Evolutionary conservation across 192 early-diverging fungal genomes (phyloP).

Genomic region (Phlyctochytrium arcticum): DNA sequence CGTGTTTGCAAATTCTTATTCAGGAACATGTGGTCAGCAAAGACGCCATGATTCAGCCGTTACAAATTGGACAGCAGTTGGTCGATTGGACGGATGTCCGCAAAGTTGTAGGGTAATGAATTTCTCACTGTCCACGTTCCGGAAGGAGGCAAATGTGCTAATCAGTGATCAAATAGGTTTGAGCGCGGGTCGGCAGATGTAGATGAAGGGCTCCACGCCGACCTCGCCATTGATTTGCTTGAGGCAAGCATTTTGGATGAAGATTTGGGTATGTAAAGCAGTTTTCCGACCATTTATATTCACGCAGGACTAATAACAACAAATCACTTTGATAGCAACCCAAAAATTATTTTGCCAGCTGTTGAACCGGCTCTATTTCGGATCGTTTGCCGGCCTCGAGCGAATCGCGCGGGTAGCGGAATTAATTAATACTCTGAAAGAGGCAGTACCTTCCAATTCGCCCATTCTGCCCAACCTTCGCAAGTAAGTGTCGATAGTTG

Average conservation of each 20-base stretch:
- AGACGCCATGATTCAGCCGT: constrained; percentile 49
- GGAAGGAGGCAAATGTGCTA: background rate
- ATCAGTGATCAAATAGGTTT: background rate
- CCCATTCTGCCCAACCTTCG: background rate
- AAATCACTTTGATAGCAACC: constrained; percentile 33
- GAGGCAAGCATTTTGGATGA: constrained; percentile 45
- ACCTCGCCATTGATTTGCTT: constrained; percentile 63
- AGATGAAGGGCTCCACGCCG: constrained; percentile 49
- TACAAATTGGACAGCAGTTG: constrained; percentile 68
- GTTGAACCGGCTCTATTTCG: constrained; percentile 54
- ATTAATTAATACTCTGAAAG: background rate
- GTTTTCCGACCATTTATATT: background rate
- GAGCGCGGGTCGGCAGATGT: background rate
- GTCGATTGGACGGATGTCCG: constrained; percentile 76
- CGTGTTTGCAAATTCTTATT: constrained; percentile 32
- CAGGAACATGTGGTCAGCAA: constrained; percentile 30
- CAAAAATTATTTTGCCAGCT: constrained; percentile 63
- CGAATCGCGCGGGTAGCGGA: constrained; percentile 4
- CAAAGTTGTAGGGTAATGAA: constrained; percentile 54
- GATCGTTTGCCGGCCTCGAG: background rate
- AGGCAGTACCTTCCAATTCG: constrained; percentile 1
- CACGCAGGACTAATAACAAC: no score
- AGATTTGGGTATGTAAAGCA: constrained; percentile 28
- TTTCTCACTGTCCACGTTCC: background rate
- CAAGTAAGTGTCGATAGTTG: constrained; percentile 1